phyloP scores from a whole-genome alignment of 148 eudicot species.

The Rheum nobile region DNA sequence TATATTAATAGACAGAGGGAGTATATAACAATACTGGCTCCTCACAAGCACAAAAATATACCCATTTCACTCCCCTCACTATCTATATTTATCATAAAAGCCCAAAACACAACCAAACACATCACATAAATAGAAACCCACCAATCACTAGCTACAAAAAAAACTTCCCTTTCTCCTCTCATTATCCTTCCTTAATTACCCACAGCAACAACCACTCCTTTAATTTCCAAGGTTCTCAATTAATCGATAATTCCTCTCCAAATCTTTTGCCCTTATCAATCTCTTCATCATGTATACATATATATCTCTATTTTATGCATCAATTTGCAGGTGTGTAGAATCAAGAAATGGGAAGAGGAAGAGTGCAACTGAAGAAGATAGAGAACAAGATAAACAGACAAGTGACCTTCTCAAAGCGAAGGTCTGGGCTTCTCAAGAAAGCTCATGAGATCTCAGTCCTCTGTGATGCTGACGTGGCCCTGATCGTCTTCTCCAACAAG shows the following conservation, averaged over 20 bases:
- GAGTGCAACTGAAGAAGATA: conserved; percentile 4
- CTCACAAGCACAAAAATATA: not conserved
- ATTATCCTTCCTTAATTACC: not conserved
- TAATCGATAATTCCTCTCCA: not conserved
- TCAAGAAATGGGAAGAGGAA: conserved; percentile 1
- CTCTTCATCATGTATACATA: not conserved
- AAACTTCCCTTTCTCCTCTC: not conserved
- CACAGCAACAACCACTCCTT: not conserved
- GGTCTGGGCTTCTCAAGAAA: conserved; percentile 1
- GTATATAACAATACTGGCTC: not conserved
- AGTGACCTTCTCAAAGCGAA: conserved; percentile 1
- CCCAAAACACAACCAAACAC: not conserved
- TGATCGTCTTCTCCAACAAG: conserved; percentile 6
- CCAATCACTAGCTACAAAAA: not conserved
- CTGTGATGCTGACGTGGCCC: conserved; percentile 3
- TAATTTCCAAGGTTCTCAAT: not conserved
- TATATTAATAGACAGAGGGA: no score
- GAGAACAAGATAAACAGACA: conserved; percentile 4
- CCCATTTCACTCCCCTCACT: not conserved
- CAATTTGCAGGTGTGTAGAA: not conserved
- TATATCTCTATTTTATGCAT: not conserved
- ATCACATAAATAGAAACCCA: conserved; percentile 3
- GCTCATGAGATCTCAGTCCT: conserved; percentile 4
- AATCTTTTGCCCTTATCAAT: not conserved
- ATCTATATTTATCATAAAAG: not conserved